These are phyloP conservation scores for Davidsoniella australis DNA, from an alignment of 2,329 filamentous ascomycete species.

Conservation along the genomic window DNA sequence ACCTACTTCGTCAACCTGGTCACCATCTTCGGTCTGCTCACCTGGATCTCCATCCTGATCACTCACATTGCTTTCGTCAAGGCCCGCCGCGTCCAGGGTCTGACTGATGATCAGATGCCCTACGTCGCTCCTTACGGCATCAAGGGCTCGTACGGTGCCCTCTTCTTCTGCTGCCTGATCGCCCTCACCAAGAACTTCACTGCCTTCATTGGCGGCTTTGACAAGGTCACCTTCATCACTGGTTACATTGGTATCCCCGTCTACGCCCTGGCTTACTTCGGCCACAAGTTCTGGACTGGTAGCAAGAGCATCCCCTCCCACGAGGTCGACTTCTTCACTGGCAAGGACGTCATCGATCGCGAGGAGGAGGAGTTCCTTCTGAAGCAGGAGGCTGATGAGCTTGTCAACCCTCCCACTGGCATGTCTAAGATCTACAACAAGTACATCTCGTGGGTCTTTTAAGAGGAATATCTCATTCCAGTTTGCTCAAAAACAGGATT, in stretches of 20 bases:
- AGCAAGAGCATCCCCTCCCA: constrained; percentile 37
- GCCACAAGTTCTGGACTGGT: constrained; percentile 43
- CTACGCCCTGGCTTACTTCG: constrained; percentile 52
- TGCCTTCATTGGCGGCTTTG: constrained; percentile 40
- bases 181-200: constrained; percentile 70
- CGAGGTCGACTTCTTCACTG: constrained; percentile 51
- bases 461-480: neutral
- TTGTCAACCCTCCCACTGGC: constrained; percentile 11
- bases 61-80: constrained; percentile 51
- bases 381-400: constrained; percentile 18
- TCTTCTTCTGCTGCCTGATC: constrained; percentile 56
- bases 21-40: constrained; percentile 48
- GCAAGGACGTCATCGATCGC: constrained; percentile 55
- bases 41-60: constrained; percentile 51
- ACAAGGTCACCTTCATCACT: constrained; percentile 54
- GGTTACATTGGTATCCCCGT: constrained; percentile 63
- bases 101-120: constrained; percentile 37
- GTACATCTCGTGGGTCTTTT: constrained; percentile 14
- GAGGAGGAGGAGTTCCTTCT: constrained; percentile 55
- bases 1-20: constrained; percentile 50
- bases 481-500: too few relatives aligned
- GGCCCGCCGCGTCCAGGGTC: constrained; percentile 42
- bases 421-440: constrained; percentile 12
- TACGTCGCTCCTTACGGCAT: constrained; percentile 58
- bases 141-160: constrained; percentile 47